A percentile compares a stretch with the other conserved stretches of the same genome.
Conservation (phyloP, 306 rosid genomes). For the Dryas drummondii region DNA sequence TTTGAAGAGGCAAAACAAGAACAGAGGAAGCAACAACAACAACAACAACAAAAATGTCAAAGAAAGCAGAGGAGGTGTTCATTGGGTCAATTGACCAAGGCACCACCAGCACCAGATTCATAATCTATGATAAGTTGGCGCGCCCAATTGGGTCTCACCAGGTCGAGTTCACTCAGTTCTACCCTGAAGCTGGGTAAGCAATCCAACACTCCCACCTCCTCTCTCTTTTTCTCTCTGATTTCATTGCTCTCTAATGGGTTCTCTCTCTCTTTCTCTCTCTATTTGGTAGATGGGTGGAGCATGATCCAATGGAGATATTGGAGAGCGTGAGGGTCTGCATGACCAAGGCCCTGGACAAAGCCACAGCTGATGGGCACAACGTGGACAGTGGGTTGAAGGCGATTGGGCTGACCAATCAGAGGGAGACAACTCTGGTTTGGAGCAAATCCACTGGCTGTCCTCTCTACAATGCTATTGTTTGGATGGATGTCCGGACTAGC, state of each 20-base stretch:
- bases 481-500: conserved; percentile 94
- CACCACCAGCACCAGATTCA: conserved; percentile 82
- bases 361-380: conserved; percentile 73
- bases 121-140: conserved; percentile 57
- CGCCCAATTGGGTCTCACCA: conserved; percentile 65
- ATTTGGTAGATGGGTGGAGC: conserved; percentile 79
- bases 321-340: conserved; percentile 74
- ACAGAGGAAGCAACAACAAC: background rate
- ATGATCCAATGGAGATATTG: conserved; percentile 82
- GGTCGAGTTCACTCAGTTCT: conserved; percentile 85
- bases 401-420: conserved; percentile 87
- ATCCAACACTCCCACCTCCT: background rate
- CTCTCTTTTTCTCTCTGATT: background rate
- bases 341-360: conserved; percentile 74
- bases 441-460: conserved; percentile 89
- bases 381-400: conserved; percentile 75
- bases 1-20: background rate
- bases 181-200: conserved; percentile 75
- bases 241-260: background rate
- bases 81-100: conserved; percentile 87
- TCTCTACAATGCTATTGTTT: conserved; percentile 80
- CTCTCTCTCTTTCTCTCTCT: background rate
- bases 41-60: conserved; percentile 31
- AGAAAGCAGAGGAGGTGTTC: conserved; percentile 36
- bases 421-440: conserved; percentile 92